Conservation (phyloP, 2,329 filamentous ascomycete species). For the Colletotrichum eleusines region DNA sequence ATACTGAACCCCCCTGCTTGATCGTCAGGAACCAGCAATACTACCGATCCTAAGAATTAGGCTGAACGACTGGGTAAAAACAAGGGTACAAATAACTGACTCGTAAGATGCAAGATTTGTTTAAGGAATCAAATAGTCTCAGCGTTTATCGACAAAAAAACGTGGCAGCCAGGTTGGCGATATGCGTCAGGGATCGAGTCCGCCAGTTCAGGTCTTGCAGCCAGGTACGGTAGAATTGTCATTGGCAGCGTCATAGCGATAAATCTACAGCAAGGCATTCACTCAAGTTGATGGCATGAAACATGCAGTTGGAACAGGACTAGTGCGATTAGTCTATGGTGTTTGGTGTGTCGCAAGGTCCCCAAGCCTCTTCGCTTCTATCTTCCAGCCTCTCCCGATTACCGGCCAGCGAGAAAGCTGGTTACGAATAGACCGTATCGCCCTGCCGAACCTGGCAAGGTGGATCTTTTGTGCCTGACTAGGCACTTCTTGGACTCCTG, state of each 20-base stretch:
- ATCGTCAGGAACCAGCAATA: slow-evolving; percentile 10
- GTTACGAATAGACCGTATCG: background rate
- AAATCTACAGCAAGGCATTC: background rate
- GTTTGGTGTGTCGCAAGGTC: background rate
- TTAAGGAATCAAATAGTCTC: slow-evolving; percentile 38
- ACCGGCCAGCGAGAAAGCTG: slow-evolving; percentile 1
- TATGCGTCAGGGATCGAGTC: slow-evolving; percentile 13
- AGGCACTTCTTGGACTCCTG: background rate
- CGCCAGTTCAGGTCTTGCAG: background rate
- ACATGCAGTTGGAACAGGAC: slow-evolving; percentile 20
- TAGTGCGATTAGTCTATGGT: slow-evolving; percentile 24
- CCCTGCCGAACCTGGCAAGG: background rate
- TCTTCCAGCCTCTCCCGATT: slow-evolving; percentile 11
- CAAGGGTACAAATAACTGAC: background rate
- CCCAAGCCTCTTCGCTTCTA: slow-evolving; percentile 12
- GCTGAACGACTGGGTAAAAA: background rate
- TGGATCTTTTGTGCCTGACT: background rate
- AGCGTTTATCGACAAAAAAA: slow-evolving; percentile 40
- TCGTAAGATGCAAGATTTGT: slow-evolving; percentile 21
- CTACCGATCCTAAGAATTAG: slow-evolving; percentile 1
- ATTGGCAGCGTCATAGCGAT: background rate
- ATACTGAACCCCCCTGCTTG: slow-evolving; percentile 9
- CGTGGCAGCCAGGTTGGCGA: slow-evolving; percentile 40
- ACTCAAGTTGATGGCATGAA: slow-evolving; percentile 16
- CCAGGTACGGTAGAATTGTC: background rate